These are phyloP conservation scores for Trebouxia gelatinosa DNA, from an alignment of 163 green algal species.

Conservation along the genomic window DNA sequence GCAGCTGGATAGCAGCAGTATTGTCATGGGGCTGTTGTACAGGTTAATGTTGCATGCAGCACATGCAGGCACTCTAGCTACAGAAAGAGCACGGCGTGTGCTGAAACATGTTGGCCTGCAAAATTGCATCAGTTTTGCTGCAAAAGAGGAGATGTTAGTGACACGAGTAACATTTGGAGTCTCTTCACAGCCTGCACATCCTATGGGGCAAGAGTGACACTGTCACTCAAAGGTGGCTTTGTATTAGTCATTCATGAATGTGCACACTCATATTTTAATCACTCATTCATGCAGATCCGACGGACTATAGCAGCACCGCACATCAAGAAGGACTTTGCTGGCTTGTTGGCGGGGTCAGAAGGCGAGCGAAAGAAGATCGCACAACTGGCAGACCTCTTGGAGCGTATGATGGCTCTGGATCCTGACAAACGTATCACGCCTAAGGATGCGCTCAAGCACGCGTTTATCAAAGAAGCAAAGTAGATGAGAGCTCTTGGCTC, in stretches of 20 bases:
- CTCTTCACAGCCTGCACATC: not conserved
- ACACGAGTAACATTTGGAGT: too few species aligned
- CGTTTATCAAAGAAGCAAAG: constrained; percentile 68
- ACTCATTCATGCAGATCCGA: constrained; percentile 52
- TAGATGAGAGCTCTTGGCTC: too few species aligned
- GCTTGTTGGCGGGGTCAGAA: constrained; percentile 56
- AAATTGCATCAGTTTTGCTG: too few species aligned
- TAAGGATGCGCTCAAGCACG: constrained; percentile 78
- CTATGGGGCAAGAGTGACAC: not conserved
- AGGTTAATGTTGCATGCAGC: too few species aligned
- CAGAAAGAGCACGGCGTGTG: too few species aligned
- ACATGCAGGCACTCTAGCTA: too few species aligned
- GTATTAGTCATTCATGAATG: too few species aligned
- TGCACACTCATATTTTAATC: not conserved
- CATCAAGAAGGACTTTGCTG: constrained; percentile 68
- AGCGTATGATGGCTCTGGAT: constrained; percentile 84
- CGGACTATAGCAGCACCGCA: constrained; percentile 72
- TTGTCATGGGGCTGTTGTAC: too few species aligned
- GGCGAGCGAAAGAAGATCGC: constrained; percentile 42
- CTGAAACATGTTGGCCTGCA: too few species aligned
- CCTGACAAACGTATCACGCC: constrained; percentile 84
- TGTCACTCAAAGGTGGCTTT: not conserved
- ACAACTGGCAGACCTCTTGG: constrained; percentile 82
- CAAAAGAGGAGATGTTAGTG: too few species aligned
- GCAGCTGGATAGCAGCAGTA: too few species aligned